Evolutionary conservation across 2,329 filamentous ascomycete species (phyloP), one percentile per base, ranked within the genome.

Genomic region (Aspergillus uvarum): DNA sequence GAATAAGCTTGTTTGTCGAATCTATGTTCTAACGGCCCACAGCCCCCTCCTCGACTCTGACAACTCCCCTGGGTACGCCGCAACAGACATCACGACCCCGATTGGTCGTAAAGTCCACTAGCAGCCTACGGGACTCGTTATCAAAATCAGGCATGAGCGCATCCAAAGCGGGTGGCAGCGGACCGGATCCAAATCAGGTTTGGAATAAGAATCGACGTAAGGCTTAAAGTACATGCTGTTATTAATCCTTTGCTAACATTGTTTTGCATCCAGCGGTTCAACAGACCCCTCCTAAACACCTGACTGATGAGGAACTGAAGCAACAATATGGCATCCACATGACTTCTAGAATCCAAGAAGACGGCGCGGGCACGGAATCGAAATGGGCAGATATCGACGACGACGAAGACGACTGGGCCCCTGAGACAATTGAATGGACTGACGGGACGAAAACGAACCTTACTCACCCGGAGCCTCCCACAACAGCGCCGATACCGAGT

Each of bases 301-400:
- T 88, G 66, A 89, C 86, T 19, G 86, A 89, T 66, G 86, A 89
- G 73, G 86, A 89, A 65, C 77, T 89, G 58, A 88, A 88, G 70
- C 85, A 87, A 68, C 86, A 88, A 70, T 89, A 88, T 67, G 86
- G 86, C 51, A 89, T 89, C 54, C 86, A 88, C 68, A 79, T 89
- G 72, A 87, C 86, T 6, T 88, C 86, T 49, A 82, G 86, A 59
- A 78, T 88, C 60, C 85, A 87, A 70, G 81, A 84, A 60, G 85
- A 89, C 66, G 84, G 84, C 52, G 80, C 80, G 56, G 82, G 82
- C 11, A 87, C 87, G 61, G 85, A 87, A 65, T 79, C 84, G 10
- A 89, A 88, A 72, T 89, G 86, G 86, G 86, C 86, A 29, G 86
- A 89, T 70, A 88, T 88, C 65, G 86, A 89, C 67, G 86, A 89